These are phyloP conservation scores for Kodamaea lidongshanica DNA, from an alignment of 805 yeast species.

Conservation along the genomic window DNA sequence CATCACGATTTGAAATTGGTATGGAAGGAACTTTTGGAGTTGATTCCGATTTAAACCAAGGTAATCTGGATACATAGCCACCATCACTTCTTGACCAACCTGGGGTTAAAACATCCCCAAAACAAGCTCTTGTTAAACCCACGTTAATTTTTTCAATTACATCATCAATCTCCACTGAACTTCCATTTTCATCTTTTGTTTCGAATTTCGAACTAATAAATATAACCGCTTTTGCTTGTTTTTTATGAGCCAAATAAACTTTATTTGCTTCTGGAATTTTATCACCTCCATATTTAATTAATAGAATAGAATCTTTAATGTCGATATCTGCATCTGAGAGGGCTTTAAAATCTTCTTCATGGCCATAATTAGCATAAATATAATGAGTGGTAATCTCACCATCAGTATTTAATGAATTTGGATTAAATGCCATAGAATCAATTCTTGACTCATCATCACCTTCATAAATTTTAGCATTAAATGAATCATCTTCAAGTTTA, in stretches of 20 bases:
- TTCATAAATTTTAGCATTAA: constrained; percentile 36
- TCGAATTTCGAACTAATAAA: constrained; percentile 43
- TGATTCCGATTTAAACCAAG: constrained; percentile 42
- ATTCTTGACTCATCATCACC: constrained; percentile 21
- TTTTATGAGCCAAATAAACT: constrained; percentile 43
- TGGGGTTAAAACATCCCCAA: constrained; percentile 79
- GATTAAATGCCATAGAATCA: constrained; percentile 54
- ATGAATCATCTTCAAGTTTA: constrained; percentile 27
- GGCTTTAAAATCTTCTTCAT: constrained; percentile 43
- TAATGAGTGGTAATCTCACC: constrained; percentile 51
- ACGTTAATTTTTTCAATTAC: constrained; percentile 52
- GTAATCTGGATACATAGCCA: constrained; percentile 32
- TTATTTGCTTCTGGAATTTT: constrained; percentile 31
- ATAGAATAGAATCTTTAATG: constrained; percentile 44
- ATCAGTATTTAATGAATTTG: constrained; percentile 47
- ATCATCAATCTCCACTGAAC: constrained; percentile 20
- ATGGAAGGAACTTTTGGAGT: constrained; percentile 71
- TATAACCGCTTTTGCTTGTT: constrained; percentile 60
- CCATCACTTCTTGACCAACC: constrained; percentile 59
- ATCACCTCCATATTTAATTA: constrained; percentile 53
- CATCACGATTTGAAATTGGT: constrained; percentile 75
- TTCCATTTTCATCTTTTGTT: constrained; percentile 7
- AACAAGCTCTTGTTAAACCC: constrained; percentile 50
- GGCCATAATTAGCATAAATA: constrained; percentile 66
- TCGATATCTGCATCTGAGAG: constrained; percentile 35